A percentile compares a stretch with the other conserved stretches of the same genome.
These are phyloP conservation scores for Xylariomycetidae sp. DNA, from an alignment of 2,329 filamentous ascomycete genomes.

Conservation along the genomic window DNA sequence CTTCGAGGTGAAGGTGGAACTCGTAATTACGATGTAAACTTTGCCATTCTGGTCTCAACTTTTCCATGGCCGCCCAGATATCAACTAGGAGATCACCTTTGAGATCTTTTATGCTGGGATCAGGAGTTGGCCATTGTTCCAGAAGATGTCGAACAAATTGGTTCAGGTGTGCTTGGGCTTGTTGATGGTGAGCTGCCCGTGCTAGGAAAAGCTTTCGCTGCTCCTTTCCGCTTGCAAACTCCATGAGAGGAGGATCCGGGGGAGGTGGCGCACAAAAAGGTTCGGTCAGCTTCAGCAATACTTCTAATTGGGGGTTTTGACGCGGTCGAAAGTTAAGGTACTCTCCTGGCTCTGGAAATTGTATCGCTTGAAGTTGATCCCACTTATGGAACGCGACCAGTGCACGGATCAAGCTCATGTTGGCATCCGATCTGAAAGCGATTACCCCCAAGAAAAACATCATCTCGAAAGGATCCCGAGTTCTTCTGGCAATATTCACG, in stretches of 20 bases:
- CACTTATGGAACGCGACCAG: conserved; percentile 41
- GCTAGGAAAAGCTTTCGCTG: conserved; percentile 26
- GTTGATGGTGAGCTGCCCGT: conserved; percentile 23
- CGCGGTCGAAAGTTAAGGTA: conserved; percentile 31
- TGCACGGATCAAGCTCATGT: conserved; percentile 19
- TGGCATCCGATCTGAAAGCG: conserved; percentile 18
- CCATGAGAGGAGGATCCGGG: conserved; percentile 12
- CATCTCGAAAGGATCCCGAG: conserved; percentile 7
- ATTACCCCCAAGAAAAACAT: conserved; percentile 22
- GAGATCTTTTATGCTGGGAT: conserved; percentile 27
- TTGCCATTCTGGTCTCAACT: conserved; percentile 41
- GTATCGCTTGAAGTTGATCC: conserved; percentile 31
- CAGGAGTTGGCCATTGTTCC: conserved; percentile 39
- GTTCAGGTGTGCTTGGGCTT: conserved; percentile 29
- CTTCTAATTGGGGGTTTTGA: conserved; percentile 26
- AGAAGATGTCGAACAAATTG: conserved; percentile 37
- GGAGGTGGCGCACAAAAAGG: conserved; percentile 24
- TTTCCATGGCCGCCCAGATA: conserved; percentile 30
- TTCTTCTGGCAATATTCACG: conserved; percentile 14
- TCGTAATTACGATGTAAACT: conserved; percentile 44
- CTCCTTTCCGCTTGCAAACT: conserved; percentile 24
- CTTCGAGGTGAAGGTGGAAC: conserved; percentile 37
- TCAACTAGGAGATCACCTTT: conserved; percentile 30
- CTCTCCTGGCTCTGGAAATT: conserved; percentile 29
- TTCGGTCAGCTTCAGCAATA: conserved; percentile 28